Evolutionary conservation across 768 basidiomycete species (phyloP).

Genomic region (Mycena belliarum): DNA sequence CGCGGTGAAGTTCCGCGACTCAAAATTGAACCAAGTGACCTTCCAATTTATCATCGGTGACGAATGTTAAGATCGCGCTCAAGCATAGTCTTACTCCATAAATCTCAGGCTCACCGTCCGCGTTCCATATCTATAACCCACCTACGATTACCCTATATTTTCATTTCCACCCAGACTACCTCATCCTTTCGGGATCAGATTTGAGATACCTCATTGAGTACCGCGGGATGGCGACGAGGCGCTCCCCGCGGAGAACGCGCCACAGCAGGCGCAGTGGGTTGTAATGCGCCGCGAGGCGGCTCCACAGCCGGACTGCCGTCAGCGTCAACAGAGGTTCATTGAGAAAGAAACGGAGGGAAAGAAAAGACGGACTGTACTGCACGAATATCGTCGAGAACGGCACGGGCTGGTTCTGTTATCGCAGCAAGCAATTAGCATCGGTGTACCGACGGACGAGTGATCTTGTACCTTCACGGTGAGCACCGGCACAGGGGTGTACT

Average conservation of each 20-base stretch:
- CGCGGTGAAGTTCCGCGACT: too few species aligned
- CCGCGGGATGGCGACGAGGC: slow-evolving; percentile 50
- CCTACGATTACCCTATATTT: too few species aligned
- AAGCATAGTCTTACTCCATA: too few species aligned
- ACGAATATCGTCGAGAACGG: slow-evolving; percentile 53
- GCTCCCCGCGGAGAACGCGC: slow-evolving; percentile 47
- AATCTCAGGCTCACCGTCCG: too few species aligned
- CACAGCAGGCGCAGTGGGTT: slow-evolving; percentile 57
- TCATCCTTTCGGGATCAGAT: too few species aligned
- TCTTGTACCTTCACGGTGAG: slow-evolving; percentile 35
- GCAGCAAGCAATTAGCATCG: too few species aligned
- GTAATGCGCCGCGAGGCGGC: slow-evolving; percentile 53
- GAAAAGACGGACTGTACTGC: slow-evolving; percentile 47
- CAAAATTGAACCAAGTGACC: too few species aligned
- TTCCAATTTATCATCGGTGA: too few species aligned
- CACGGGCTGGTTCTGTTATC: slow-evolving; percentile 55
- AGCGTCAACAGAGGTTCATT: background rate
- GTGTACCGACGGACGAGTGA: too few species aligned
- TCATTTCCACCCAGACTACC: too few species aligned
- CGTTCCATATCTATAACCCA: background rate
- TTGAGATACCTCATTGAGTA: background rate
- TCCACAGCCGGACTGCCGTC: slow-evolving; percentile 49
- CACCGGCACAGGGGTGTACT: slow-evolving; percentile 25
- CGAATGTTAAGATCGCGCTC: too few species aligned
- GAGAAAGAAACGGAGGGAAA: background rate